Conservation (phyloP, 2,329 filamentous ascomycete species). For the Lecanicillium sp. region DNA sequence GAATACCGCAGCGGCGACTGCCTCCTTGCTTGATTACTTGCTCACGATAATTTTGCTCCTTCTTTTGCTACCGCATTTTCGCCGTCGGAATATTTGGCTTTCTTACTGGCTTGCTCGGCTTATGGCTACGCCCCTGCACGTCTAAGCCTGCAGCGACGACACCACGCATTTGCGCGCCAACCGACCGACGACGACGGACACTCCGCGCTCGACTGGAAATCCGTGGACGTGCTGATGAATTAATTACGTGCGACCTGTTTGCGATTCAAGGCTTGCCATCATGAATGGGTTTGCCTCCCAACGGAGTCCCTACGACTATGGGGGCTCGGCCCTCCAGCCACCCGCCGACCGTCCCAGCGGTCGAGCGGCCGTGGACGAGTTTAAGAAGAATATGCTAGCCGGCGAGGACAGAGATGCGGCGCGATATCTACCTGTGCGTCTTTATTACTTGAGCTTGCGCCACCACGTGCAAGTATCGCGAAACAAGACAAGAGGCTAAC, state of each 20-base stretch:
- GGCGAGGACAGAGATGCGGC: constrained; percentile 46
- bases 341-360: constrained; percentile 23
- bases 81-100: too few relatives aligned
- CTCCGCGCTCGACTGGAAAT: constrained; percentile 11
- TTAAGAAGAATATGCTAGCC: constrained; percentile 46
- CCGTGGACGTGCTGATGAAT: constrained; percentile 9
- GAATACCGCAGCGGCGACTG: too few relatives aligned
- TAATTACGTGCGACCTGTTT: constrained; percentile 8
- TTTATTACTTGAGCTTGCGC: not conserved
- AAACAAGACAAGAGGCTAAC: not conserved
- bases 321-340: constrained; percentile 20
- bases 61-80: too few relatives aligned
- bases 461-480: not conserved
- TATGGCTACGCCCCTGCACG: not conserved
- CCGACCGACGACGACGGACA: constrained; percentile 1
- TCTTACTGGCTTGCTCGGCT: too few relatives aligned
- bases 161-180: constrained; percentile 8
- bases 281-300: constrained; percentile 34
- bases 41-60: too few relatives aligned
- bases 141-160: too few relatives aligned
- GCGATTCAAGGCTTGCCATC: not conserved
- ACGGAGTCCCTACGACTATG: constrained; percentile 27
- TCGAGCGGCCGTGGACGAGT: constrained; percentile 50
- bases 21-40: too few relatives aligned
- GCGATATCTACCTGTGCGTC: constrained; percentile 50